A percentile compares a stretch with the other conserved stretches of the same genome.
These are phyloP conservation scores for Boletus vinaceobasis DNA, from an alignment of 768 basidiomycete genomes.

Conservation along the genomic window DNA sequence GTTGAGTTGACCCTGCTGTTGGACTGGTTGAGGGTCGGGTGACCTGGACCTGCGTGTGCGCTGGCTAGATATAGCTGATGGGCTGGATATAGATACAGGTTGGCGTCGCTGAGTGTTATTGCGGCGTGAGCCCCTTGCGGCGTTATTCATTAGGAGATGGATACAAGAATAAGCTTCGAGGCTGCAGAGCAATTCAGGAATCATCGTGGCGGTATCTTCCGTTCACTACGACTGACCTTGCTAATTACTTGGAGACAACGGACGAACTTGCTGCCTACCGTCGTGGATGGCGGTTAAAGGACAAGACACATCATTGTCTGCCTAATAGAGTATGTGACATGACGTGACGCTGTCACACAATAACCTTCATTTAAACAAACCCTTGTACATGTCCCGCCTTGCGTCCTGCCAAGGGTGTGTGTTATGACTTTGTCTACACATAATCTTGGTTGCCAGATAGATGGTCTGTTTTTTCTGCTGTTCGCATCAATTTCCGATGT, in stretches of 20 bases:
- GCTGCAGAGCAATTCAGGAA: constrained; percentile 1
- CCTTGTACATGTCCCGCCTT: too few relatives aligned
- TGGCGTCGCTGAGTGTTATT: constrained; percentile 25
- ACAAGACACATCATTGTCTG: constrained; percentile 1
- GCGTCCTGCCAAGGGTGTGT: too few relatives aligned
- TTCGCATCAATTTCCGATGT: background rate
- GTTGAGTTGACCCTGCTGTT: constrained; percentile 12
- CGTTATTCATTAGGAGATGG: constrained; percentile 20
- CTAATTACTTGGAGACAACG: background rate
- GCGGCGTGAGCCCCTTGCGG: constrained; percentile 26
- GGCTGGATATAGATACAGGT: constrained; percentile 12
- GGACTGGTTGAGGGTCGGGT: constrained; percentile 26
- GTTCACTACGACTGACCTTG: constrained; percentile 4
- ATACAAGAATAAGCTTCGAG: background rate
- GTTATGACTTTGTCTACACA: background rate
- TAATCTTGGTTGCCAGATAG: background rate
- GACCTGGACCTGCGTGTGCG: constrained; percentile 36
- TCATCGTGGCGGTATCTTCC: background rate
- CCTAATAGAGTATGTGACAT: constrained; percentile 10
- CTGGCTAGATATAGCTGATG: constrained; percentile 15
- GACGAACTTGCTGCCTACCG: background rate
- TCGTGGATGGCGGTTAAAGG: constrained; percentile 10
- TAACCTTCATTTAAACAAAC: background rate
- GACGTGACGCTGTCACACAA: constrained; percentile 1
- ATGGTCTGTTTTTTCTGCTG: too few relatives aligned